A percentile compares a stretch with the other conserved stretches of the same genome.
Conservation (phyloP, 169 alveolate genomes). For the Besnoitia besnoiti region DNA sequence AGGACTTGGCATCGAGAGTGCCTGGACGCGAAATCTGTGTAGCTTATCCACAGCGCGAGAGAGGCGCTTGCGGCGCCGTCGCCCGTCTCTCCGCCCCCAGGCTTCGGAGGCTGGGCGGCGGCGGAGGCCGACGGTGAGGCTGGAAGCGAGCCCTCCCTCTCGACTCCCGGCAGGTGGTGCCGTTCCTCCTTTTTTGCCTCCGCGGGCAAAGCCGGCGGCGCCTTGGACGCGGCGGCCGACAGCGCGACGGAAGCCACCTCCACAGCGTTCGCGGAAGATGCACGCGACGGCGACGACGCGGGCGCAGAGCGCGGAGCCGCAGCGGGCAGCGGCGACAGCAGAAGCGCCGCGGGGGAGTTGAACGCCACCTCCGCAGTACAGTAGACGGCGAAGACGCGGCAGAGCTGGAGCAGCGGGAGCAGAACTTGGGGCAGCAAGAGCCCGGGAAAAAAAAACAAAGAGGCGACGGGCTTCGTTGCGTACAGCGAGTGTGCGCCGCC, state of each 20-base stretch:
- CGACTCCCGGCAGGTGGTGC: neutral
- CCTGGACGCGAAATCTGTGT: neutral
- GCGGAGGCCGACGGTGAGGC: neutral
- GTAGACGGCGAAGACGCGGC: conserved; percentile 26
- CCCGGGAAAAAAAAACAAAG: conserved; percentile 34
- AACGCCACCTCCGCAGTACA: conserved; percentile 27
- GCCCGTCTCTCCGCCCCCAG: neutral
- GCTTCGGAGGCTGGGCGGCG: neutral
- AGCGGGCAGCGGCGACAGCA: neutral
- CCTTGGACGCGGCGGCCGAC: neutral
- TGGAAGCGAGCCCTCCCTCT: neutral
- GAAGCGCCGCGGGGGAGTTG: neutral
- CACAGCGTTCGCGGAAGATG: neutral
- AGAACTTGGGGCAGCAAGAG: conserved; percentile 52
- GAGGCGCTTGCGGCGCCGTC: neutral
- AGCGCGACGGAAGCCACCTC: neutral
- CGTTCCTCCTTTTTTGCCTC: neutral
- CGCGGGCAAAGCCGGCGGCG: neutral
- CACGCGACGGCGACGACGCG: neutral
- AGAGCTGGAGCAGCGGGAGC: conserved; percentile 50
- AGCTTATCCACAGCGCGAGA: conserved; percentile 8
- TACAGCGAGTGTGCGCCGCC: conserved; percentile 25
- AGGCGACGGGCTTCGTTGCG: conserved; percentile 28
- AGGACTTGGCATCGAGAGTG: no score
- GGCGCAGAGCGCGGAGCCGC: neutral